Base-by-base conservation (phyloP, 768 basidiomycete genomes). In the Lenzites betulinus region DNA sequence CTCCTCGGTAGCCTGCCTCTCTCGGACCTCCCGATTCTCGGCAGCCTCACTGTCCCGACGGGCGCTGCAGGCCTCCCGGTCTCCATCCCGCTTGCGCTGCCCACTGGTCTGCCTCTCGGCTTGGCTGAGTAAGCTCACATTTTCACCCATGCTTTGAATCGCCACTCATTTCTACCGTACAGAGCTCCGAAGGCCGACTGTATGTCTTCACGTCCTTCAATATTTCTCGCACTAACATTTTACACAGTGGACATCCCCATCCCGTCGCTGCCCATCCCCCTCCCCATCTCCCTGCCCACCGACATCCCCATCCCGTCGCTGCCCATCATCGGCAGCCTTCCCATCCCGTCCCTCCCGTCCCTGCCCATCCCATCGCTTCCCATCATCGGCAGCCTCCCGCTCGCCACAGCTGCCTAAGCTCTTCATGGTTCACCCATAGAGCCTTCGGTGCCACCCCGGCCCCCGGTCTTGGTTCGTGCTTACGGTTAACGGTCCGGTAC, bases 301-400 rank as follows among this genome's bases (percentile, higher is more conserved):
- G 39, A 38, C 5, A 15, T 43, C n/a, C 22, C 58, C n/a, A 3
- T 54, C 30, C 54, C 54, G 7, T 54, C 54, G 16, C 25, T 58
- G 18, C 41, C 58, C 15, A 42, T 52, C 50, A 39, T 50, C 30
- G 30, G 4, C 13, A 12, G 26, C 39, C 47, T 57, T 25, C 35
- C 46, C n/a, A 44, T 57, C 23, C 55, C 55, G 4, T 23, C 47
- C 23, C 23, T 57, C 47, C 48, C 56, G 28, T 41, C 56, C 13
- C 39, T 59, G 23, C 50, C 58, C 15, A 36, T 38, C 13, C 42
- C 58, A 8, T 51, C 54, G 9, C 28, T 54, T 18, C 46, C 46
- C 22, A 26, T 23, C 4, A 47, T 47, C 46, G 23, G 23, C 16
- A 23, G 46, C 23, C 46, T 33, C 30, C 30, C 30, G 4, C 30